Base-by-base conservation (phyloP, 495 filamentous ascomycete species). In the Talaromyces liani region DNA sequence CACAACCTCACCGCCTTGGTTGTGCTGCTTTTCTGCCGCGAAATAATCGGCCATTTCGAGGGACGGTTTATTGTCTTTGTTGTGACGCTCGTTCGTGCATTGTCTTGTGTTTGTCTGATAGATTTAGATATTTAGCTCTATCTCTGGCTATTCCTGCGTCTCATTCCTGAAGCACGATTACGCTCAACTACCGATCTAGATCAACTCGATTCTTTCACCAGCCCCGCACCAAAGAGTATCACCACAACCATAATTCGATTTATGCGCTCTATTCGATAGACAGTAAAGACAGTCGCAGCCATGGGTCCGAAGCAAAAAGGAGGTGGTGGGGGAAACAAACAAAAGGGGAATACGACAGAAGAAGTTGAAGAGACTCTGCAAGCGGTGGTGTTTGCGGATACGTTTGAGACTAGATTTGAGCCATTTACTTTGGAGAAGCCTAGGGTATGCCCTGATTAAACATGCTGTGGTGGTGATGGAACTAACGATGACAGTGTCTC, bases 311-410 rank as follows among this genome's bases (percentile, higher is more conserved):
- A 79, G 73, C 72, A 89, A 83, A 87, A 91, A 80, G 75, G 71
- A 54, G 63, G 63, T 24, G 55, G 63, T 12, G 62, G 80, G 57
- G 84, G 83, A 33, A 82, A 83, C 62, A 91, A 90, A 77, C 81
- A 75, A 36, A 84, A 90, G 71, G 72, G 74, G 2, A 60, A 77
- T 64, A 64, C 72, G 20, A 80, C 88, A 54, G 87, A 90, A 61
- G 84, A 90, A 69, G 78, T 86, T 54, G 93, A 97, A 69, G 90
- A 96, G 71, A 86, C 88, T 7, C 81, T 98, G 53, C 93, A 97
- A 76, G 93, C 93, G 53, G 92, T 98, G 67, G 91, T 93, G 75
- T 62, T 98, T 67, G 88, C 92, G 64, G 95, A 98, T 80, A 91
- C 91, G 6, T 98, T 94, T 72, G 91, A 97, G 75, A 92, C 91